Conservation (phyloP, 177 flowering plant species). For the Telopea speciosissima region DNA sequence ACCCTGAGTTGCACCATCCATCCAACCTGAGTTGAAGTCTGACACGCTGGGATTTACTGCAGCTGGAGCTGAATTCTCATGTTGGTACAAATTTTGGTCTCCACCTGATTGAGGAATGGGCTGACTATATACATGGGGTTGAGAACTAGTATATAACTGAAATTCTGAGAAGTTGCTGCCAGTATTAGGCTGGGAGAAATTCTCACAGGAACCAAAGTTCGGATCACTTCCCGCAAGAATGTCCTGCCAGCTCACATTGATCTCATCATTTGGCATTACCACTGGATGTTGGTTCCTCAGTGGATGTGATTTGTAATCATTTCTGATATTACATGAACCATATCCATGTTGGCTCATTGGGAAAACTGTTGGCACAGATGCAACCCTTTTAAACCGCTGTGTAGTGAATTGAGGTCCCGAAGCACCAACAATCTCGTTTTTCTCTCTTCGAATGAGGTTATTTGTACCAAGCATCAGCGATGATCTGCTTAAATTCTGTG, state of each 20-base stretch:
- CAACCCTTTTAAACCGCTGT: conserved; percentile 27
- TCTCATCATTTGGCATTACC: conserved; percentile 5
- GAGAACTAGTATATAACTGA: conserved; percentile 9
- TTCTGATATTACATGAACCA: background rate
- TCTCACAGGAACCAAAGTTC: conserved; percentile 10
- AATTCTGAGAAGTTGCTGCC: conserved; percentile 7
- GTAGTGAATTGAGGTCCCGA: conserved; percentile 19
- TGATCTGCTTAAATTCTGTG: conserved; percentile 15
- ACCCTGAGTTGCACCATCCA: conserved; percentile 8
- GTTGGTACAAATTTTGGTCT: conserved; percentile 11
- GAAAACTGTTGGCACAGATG: conserved; percentile 11
- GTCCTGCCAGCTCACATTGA: conserved; percentile 10
- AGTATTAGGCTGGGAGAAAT: conserved; percentile 13
- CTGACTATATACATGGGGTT: conserved; percentile 19
- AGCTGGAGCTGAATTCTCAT: conserved; percentile 9
- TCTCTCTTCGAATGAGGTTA: conserved; percentile 14
- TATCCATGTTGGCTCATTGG: conserved; percentile 6
- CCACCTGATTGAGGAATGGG: conserved; percentile 15
- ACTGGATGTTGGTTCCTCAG: conserved; percentile 7
- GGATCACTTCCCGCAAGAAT: conserved; percentile 6
- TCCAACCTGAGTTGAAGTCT: conserved; percentile 13
- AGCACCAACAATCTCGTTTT: conserved; percentile 16
- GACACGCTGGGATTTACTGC: conserved; percentile 3
- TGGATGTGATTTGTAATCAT: conserved; percentile 11
- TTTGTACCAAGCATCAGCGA: conserved; percentile 15